Evolutionary conservation across 306 rosid species (phyloP).

Genomic region (Fragaria iinumae): DNA sequence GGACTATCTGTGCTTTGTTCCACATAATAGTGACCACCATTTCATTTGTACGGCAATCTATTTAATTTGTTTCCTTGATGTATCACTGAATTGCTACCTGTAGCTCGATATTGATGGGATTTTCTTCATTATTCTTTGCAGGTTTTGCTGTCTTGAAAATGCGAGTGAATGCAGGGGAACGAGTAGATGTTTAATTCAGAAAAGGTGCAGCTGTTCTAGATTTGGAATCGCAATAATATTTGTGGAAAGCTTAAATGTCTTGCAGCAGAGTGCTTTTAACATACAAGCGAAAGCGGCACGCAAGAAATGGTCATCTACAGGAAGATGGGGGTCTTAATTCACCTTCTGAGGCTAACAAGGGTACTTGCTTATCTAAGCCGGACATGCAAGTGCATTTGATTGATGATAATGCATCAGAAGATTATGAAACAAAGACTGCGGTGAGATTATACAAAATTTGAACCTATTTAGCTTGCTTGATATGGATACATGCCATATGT

Average conservation of each 20-base stretch:
- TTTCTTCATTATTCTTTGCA: slow-evolving; percentile 3
- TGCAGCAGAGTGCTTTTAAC: slow-evolving; percentile 55
- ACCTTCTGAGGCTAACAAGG: slow-evolving; percentile 17
- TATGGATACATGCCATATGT: background rate
- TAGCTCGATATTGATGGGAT: slow-evolving; percentile 8
- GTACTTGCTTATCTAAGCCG: slow-evolving; percentile 21
- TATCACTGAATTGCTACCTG: background rate
- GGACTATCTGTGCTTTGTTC: background rate
- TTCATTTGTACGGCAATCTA: background rate
- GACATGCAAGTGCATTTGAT: slow-evolving; percentile 27
- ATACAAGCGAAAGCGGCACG: slow-evolving; percentile 52
- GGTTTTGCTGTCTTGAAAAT: background rate
- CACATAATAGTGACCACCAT: background rate
- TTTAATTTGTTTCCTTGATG: background rate
- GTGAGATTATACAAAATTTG: slow-evolving; percentile 29
- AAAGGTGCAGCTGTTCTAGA: slow-evolving; percentile 7
- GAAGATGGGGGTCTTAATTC: slow-evolving; percentile 31
- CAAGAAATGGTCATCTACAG: slow-evolving; percentile 27
- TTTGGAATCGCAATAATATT: slow-evolving; percentile 23
- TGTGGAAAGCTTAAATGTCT: slow-evolving; percentile 42
- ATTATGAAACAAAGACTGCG: slow-evolving; percentile 27
- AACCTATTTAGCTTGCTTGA: background rate
- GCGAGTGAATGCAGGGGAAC: background rate
- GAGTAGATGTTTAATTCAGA: background rate
- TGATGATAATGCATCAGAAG: slow-evolving; percentile 29